Base-by-base conservation (phyloP, 345 rosid species). In the Moricandia moricandioides region DNA sequence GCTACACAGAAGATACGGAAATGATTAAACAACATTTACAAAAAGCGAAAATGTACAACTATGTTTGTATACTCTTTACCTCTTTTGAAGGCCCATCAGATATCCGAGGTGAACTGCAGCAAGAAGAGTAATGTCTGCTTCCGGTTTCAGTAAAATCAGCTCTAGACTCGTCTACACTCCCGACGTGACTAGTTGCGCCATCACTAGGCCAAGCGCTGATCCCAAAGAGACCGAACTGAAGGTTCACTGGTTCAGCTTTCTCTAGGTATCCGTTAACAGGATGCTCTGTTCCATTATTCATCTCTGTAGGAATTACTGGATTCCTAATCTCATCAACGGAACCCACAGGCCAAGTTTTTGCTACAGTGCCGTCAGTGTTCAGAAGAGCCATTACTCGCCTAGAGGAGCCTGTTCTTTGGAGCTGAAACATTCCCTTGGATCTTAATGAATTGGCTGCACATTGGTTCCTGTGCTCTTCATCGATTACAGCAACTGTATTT, bases 121-220 rank as follows among this genome's bases (percentile, higher is more conserved):
- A 86, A 71, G 98, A 96, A 70, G 98, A 96, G 71, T 84, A 83
- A 69, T 91, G 85, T 80, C 84, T 89, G 70, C 99, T 92, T 54
- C 97, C 95, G 31, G 82, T 85, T 65, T 96, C 99, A 65, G 83
- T 84, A 77, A 85, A 77, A 66, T 92, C 98, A 35, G 85, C 89
- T 79, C 91, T 87, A 0, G 89, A 83, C 55, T 91, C 99, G 56
- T 96, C 99, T 11, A 91, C 61, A 81, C 98, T 96, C 73, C 93
- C 94, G 7, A 97, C 95, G 65, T 82, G 84, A 61, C 99, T 96
- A 10, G 99, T 92, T 65, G 95, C 93, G 24, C 98, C 93, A 58
- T 91, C 99, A 71, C 86, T 88, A 56, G 98, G 95, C 97, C 98
- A 96, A 30, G 99, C 99, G 77, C 98, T 95, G 79, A 92, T 90